Conservation (phyloP, 306 rosid genomes). For the Erythrophleum fordii region DNA sequence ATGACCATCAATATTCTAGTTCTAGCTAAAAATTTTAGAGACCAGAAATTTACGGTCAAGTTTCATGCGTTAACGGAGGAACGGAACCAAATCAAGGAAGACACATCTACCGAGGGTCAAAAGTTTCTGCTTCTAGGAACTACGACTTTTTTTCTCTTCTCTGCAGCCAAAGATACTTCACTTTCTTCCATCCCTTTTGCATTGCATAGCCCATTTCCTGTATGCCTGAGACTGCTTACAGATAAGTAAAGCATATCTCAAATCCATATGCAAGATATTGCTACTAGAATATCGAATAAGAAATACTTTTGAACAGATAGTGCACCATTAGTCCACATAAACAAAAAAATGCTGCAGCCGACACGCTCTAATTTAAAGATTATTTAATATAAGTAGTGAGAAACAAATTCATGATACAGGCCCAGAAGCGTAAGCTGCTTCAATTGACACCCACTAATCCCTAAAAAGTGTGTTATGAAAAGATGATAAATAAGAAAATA, state of each 20-base stretch:
- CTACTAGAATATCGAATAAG: constrained; percentile 26
- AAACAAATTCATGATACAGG: constrained; percentile 10
- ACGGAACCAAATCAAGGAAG: constrained; percentile 39
- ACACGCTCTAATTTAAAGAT: constrained; percentile 4
- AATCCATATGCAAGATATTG: constrained; percentile 33
- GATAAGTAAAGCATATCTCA: constrained; percentile 29
- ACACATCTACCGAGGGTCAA: constrained; percentile 40
- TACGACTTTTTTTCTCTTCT: constrained; percentile 50
- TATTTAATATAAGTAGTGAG: constrained; percentile 25
- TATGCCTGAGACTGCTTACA: constrained; percentile 16
- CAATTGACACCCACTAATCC: constrained; percentile 10
- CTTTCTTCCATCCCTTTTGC: constrained; percentile 42
- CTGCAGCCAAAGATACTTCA: constrained; percentile 33
- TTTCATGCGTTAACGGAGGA: constrained; percentile 16
- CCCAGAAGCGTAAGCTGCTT: constrained; percentile 1
- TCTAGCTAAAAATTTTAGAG: neutral
- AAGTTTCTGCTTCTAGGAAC: constrained; percentile 32
- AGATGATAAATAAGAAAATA: too few species aligned
- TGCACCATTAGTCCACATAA: constrained; percentile 24
- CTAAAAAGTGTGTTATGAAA: neutral
- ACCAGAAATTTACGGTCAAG: constrained; percentile 9
- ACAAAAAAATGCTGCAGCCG: neutral
- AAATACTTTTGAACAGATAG: constrained; percentile 39
- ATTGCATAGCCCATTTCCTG: constrained; percentile 54
- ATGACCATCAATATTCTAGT: constrained; percentile 12